Evolutionary conservation across 768 basidiomycete species (phyloP).

Genomic region (Tephrocybe sp.): DNA sequence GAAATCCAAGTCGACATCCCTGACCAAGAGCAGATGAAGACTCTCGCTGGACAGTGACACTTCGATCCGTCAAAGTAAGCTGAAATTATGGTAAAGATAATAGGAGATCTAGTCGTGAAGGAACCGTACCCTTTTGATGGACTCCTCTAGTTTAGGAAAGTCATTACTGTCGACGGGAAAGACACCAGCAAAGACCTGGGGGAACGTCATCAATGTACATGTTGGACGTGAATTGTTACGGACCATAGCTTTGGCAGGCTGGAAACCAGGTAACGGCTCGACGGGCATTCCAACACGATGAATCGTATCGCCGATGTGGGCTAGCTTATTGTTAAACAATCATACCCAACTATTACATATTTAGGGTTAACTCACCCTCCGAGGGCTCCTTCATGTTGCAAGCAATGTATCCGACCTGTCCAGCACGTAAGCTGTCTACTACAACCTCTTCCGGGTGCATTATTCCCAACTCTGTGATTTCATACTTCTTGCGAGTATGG

Average conservation of each 20-base stretch:
- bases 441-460: conserved; percentile 89
- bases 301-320: conserved; percentile 92
- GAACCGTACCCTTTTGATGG: conserved; percentile 74
- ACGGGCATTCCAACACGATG: conserved; percentile 71
- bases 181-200: conserved; percentile 88
- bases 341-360: not conserved
- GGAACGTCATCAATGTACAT: not conserved
- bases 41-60: conserved; percentile 88
- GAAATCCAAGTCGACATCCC: conserved; percentile 91
- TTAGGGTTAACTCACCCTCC: conserved; percentile 58
- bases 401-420: conserved; percentile 85
- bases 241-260: conserved; percentile 93
- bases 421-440: conserved; percentile 61
- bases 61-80: conserved; percentile 84
- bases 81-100: conserved; percentile 26
- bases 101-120: conserved; percentile 3
- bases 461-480: conserved; percentile 84
- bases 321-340: conserved; percentile 35
- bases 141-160: conserved; percentile 93
- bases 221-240: not conserved
- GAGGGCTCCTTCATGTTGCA: conserved; percentile 98
- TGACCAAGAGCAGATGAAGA: conserved; percentile 93
- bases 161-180: conserved; percentile 91
- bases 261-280: conserved; percentile 86
- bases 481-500: conserved; percentile 84